Evolutionary conservation across 73 alveolate genomes (phyloP).

Genomic region (Durusdinium trenchii): DNA sequence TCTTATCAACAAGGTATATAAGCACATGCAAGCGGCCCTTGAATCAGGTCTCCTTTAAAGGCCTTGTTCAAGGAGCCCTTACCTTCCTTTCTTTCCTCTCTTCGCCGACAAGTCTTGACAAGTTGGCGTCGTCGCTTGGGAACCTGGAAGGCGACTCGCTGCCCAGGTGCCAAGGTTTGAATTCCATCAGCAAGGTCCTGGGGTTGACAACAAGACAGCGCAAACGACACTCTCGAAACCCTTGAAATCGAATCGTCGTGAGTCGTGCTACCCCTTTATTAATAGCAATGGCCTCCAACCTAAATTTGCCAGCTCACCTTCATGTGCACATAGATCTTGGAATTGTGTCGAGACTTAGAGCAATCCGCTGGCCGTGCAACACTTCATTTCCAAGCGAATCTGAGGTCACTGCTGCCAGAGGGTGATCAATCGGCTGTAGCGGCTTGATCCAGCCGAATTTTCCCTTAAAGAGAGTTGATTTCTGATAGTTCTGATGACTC

Average conservation of each 20-base stretch:
- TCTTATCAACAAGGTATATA: too few species aligned
- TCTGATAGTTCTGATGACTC: too few species aligned
- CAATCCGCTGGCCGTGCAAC: neutral
- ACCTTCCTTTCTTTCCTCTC: too few species aligned
- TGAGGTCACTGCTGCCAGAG: constrained; percentile 33
- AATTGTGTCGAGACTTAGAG: constrained; percentile 68
- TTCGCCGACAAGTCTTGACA: too few species aligned
- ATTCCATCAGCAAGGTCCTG: constrained; percentile 82
- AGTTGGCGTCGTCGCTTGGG: too few species aligned
- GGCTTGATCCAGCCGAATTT: constrained; percentile 92
- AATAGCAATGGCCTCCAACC: neutral
- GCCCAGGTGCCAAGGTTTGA: constrained; percentile 65
- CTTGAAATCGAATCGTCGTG: neutral
- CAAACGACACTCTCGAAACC: neutral
- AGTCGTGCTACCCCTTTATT: neutral
- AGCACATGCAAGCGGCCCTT: too few species aligned
- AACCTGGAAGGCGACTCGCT: constrained; percentile 87
- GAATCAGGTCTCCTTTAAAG: too few species aligned
- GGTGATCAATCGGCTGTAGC: constrained; percentile 71
- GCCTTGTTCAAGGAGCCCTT: neutral
- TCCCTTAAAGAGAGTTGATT: constrained; percentile 10
- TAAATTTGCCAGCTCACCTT: constrained; percentile 34
- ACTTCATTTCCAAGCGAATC: neutral
- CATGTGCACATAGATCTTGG: constrained; percentile 78
- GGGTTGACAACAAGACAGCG: neutral